A percentile compares a stretch with the other conserved stretches of the same genome.
These are phyloP conservation scores for Bertia moriformis DNA, from an alignment of 2,329 filamentous ascomycete genomes.

Conservation along the genomic window DNA sequence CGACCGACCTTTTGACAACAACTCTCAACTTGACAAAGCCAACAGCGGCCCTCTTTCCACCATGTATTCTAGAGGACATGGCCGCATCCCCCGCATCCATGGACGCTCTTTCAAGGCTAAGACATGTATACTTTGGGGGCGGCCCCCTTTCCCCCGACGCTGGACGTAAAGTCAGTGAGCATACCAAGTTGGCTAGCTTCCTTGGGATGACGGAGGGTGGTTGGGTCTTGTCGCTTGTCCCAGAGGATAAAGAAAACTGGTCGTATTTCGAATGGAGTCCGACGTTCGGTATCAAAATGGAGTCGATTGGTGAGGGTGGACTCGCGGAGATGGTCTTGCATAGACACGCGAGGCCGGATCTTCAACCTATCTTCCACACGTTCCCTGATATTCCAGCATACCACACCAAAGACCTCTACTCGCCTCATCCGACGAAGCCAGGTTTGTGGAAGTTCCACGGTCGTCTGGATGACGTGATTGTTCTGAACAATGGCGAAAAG, in stretches of 20 bases:
- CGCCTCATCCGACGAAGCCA: constrained; percentile 7
- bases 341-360: constrained; percentile 1
- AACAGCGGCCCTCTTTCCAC: not conserved
- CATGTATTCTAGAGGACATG: not conserved
- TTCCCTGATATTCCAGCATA: constrained; percentile 9
- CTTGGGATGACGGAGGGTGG: not conserved
- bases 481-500: constrained; percentile 25
- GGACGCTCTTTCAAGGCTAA: not conserved
- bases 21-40: not conserved
- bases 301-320: constrained; percentile 18
- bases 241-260: not conserved
- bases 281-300: constrained; percentile 14
- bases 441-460: constrained; percentile 10
- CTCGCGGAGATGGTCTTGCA: constrained; percentile 12
- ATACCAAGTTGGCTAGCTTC: too few relatives aligned
- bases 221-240: not conserved
- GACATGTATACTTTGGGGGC: not conserved
- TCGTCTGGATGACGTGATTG: constrained; percentile 21
- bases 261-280: not conserved
- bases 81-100: not conserved
- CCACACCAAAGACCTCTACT: constrained; percentile 11
- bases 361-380: constrained; percentile 10
- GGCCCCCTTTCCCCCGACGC: not conserved
- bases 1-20: not conserved
- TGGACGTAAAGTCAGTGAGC: not conserved